Percentiles rank a stretch among this genome's conserved stretches.
Conservation (phyloP, 495 filamentous ascomycete species). For the Penicillium bialowiezense region DNA sequence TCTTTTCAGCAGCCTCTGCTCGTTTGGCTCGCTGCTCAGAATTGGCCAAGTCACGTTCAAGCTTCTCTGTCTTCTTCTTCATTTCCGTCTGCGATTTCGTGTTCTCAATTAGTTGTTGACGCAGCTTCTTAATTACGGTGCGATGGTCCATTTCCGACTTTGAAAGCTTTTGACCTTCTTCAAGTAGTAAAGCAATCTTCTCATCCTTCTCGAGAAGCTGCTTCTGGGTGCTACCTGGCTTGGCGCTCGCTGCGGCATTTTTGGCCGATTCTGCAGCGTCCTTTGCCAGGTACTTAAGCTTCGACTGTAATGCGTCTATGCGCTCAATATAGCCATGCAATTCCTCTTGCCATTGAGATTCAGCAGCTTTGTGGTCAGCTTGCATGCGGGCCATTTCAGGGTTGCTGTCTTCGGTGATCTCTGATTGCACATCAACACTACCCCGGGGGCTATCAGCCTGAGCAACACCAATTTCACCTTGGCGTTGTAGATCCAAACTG, state of each 20-base stretch:
- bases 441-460: slow-evolving; percentile 15
- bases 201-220: slow-evolving; percentile 86
- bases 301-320: slow-evolving; percentile 88
- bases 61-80: slow-evolving; percentile 60
- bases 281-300: slow-evolving; percentile 80
- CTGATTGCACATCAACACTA: slow-evolving; percentile 13
- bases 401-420: slow-evolving; percentile 23
- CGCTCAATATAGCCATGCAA: slow-evolving; percentile 78
- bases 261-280: slow-evolving; percentile 72
- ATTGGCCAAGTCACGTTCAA: slow-evolving; percentile 59
- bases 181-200: slow-evolving; percentile 81
- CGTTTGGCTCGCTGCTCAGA: slow-evolving; percentile 59
- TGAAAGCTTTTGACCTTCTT: slow-evolving; percentile 88
- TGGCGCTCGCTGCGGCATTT: slow-evolving; percentile 56
- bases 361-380: slow-evolving; percentile 56
- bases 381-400: slow-evolving; percentile 48
- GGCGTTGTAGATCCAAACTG: slow-evolving; percentile 8
- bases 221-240: slow-evolving; percentile 64
- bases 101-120: slow-evolving; percentile 61
- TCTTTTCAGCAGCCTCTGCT: slow-evolving; percentile 65
- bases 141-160: slow-evolving; percentile 81
- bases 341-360: slow-evolving; percentile 72
- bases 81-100: slow-evolving; percentile 44
- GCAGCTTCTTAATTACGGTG: slow-evolving; percentile 78
- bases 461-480: not conserved